These are phyloP conservation scores for Fusarium marasasianum DNA, from an alignment of 2,329 filamentous ascomycete genomes.

Conservation along the genomic window DNA sequence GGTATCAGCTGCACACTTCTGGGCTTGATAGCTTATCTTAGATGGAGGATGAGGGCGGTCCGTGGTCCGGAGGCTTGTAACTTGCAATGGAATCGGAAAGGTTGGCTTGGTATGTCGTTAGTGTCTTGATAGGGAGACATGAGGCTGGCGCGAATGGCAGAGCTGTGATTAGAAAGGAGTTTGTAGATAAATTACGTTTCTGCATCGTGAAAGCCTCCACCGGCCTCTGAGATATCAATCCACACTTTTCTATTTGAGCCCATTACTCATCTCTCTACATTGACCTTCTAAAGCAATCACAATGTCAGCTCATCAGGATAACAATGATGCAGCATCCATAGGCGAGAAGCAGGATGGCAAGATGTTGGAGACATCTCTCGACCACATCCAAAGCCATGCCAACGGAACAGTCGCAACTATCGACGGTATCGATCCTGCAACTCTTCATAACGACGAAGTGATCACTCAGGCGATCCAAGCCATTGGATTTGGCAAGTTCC, in stretches of 20 bases:
- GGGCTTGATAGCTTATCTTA: too few species aligned
- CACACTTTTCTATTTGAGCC: fast-evolving
- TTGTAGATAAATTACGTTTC: neutral
- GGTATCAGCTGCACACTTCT: neutral
- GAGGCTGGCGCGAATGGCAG: neutral
- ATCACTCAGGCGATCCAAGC: neutral
- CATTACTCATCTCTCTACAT: neutral
- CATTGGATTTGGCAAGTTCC: neutral
- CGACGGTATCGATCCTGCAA: neutral
- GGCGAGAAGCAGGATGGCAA: neutral
- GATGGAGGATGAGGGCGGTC: neutral
- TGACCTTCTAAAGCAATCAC: fast-evolving
- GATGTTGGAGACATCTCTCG: neutral
- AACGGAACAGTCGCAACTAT: neutral
- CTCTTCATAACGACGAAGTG: neutral
- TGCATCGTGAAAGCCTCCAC: neutral
- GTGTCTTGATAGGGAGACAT: neutral
- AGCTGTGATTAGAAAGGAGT: neutral
- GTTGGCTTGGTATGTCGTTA: fast-evolving
- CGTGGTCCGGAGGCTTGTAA: neutral
- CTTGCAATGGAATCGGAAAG: neutral
- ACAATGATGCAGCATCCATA: neutral
- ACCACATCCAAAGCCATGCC: neutral
- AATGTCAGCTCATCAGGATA: neutral
- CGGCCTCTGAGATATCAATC: neutral